Percentiles rank a stretch among this genome's conserved stretches.
Conservation (phyloP, 768 basidiomycete genomes). For the Hebeloma cylindrosporum region DNA sequence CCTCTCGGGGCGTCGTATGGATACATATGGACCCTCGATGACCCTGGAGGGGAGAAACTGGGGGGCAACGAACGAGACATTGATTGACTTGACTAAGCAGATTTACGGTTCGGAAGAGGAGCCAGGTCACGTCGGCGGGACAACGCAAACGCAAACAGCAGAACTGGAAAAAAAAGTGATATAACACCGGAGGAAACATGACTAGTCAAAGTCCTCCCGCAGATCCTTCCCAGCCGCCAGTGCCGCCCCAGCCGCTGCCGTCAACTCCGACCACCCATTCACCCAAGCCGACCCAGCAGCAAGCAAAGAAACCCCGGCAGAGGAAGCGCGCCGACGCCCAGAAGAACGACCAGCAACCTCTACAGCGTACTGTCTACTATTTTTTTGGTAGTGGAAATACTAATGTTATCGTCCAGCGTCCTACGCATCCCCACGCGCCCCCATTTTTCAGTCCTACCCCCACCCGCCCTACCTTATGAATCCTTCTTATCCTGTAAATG, state of each 20-base stretch:
- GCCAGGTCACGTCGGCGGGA: constrained; percentile 32
- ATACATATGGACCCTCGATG: too few relatives aligned
- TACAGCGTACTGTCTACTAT: constrained; percentile 12
- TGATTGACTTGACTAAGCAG: constrained; percentile 41
- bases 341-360: constrained; percentile 24
- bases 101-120: constrained; percentile 36
- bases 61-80: constrained; percentile 12
- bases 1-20: too few relatives aligned
- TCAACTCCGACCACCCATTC: constrained; percentile 41
- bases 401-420: constrained; percentile 22
- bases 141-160: constrained; percentile 31
- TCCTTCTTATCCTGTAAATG: constrained; percentile 63
- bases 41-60: too few relatives aligned
- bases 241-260: constrained; percentile 49
- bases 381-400: constrained; percentile 10
- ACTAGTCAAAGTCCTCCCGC: constrained; percentile 42
- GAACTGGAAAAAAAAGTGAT: constrained; percentile 34
- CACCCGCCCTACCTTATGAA: constrained; percentile 67
- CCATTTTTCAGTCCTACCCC: constrained; percentile 57
- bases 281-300: constrained; percentile 43
- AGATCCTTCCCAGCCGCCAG: constrained; percentile 36
- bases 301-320: constrained; percentile 54
- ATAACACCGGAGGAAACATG: constrained; percentile 48
- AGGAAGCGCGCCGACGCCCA: constrained; percentile 41
- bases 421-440: constrained; percentile 34